Percentiles rank a stretch among this genome's conserved stretches.
Conservation (phyloP, 768 basidiomycete genomes). For the Amylocystis lapponica region DNA sequence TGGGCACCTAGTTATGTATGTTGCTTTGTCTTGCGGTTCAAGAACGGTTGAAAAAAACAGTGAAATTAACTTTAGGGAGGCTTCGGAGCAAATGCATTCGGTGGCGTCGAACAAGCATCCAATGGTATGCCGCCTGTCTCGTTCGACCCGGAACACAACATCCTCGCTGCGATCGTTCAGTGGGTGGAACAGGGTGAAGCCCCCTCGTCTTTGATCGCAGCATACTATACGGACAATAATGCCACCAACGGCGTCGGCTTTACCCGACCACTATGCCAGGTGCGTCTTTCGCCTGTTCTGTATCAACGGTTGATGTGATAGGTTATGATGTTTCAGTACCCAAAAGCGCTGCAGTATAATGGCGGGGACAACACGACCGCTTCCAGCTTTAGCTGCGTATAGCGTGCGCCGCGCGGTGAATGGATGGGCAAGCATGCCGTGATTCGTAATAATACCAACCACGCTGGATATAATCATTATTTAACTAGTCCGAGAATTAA, state of each 20-base stretch:
- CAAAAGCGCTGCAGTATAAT: constrained; percentile 1
- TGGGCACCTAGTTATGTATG: constrained; percentile 4
- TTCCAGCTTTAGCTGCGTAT: constrained; percentile 6
- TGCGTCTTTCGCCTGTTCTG: constrained; percentile 7
- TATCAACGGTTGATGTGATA: background rate
- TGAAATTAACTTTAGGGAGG: constrained; percentile 14
- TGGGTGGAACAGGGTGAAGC: constrained; percentile 30
- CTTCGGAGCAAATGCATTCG: constrained; percentile 22
- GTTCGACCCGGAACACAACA: constrained; percentile 8
- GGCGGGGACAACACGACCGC: constrained; percentile 8
- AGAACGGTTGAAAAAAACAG: background rate
- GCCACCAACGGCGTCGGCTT: constrained; percentile 15
- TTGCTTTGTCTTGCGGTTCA: too few species aligned
- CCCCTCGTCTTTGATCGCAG: constrained; percentile 19
- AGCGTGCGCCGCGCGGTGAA: background rate
- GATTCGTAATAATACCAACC: too few species aligned
- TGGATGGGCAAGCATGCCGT: too few species aligned
- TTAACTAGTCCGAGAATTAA: too few species aligned
- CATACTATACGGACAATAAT: constrained; percentile 15
- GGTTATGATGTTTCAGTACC: constrained; percentile 3
- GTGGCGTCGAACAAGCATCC: constrained; percentile 18
- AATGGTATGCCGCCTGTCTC: constrained; percentile 9
- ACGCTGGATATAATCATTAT: too few species aligned
- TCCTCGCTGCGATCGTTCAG: constrained; percentile 24
- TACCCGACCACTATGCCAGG: constrained; percentile 17